Conservation (phyloP, 2,329 filamentous ascomycete species). For the Cladosporium sp. region DNA sequence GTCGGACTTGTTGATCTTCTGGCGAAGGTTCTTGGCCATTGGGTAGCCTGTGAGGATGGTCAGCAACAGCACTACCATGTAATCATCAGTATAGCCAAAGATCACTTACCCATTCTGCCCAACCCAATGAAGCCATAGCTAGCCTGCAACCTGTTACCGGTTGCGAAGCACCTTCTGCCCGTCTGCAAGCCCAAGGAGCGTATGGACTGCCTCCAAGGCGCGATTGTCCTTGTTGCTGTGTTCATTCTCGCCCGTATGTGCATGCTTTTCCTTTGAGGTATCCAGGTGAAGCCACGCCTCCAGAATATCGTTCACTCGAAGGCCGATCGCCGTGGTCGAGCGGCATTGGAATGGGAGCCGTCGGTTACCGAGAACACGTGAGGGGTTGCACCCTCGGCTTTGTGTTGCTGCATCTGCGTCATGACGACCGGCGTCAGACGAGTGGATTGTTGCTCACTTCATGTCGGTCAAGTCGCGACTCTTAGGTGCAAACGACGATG, state of each 20-base stretch:
- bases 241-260: constrained; percentile 3
- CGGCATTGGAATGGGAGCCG: constrained; percentile 2
- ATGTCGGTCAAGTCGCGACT: not conserved
- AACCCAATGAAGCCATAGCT: constrained; percentile 50
- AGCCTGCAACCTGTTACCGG: constrained; percentile 37
- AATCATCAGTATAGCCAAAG: constrained; percentile 15
- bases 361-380: constrained; percentile 8
- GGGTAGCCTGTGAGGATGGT: constrained; percentile 53
- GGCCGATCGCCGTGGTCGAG: not conserved
- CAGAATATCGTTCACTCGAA: not conserved
- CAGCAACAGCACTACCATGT: constrained; percentile 3
- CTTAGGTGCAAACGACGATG: not conserved
- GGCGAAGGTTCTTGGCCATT: constrained; percentile 68
- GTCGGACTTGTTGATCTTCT: constrained; percentile 61
- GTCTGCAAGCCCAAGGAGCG: constrained; percentile 8
- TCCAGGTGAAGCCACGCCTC: not conserved
- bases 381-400: constrained; percentile 5
- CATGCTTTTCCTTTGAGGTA: not conserved
- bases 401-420: not conserved
- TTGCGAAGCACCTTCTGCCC: constrained; percentile 41
- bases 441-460: not conserved
- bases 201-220: constrained; percentile 15
- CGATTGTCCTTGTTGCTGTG: constrained; percentile 5
- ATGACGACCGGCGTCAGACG: not conserved
- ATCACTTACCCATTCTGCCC: constrained; percentile 45